Base-by-base conservation (phyloP, 2,329 filamentous ascomycete species). In the Exophiala sp. region DNA sequence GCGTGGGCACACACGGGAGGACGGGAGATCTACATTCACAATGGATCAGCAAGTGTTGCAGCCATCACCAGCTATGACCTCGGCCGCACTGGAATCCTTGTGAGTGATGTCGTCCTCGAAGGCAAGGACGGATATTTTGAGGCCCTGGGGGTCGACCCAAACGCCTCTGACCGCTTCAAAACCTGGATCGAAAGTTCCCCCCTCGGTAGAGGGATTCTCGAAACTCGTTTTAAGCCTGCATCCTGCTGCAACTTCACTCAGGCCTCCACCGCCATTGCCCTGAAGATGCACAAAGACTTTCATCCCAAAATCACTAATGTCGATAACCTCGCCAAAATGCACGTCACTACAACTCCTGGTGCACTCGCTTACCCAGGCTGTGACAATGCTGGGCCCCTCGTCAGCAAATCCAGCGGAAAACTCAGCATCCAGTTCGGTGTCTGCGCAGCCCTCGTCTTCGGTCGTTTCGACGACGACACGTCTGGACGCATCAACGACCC, bases 381-480 rank as follows among this genome's bases (percentile, higher is more conserved):
- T 16, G 39, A 54, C 20, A 50, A 50, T 11, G 36, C 46, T 16
- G 45, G 45, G 8, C 44, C 21, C 2, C 20, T 54, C n/a, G 29
- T 18, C 16, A 50, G 3, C 21, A n/a, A 6, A 18, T 46, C 46
- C 29, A 39, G 12, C 24, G 34, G 46, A 29, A 54, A 54, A 29
- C n/a, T 54, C 10, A 54, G 52, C 14, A 54, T 54, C 3, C 52
- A 54, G 16, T 54, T 21, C 18, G 52, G 52, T 10, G 34, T 54
- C 2, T 14, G 16, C 20, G 38, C 46, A 5, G 38, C 32, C 8
- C 40, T 54, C 8, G 35, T 35, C 5, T 53, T 42, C 14, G 45
- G 21, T 5, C 34, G 44, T 4, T n/a, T 53, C 14, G 50, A 53
- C 50, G 51, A 58, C 18, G 43, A 58, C 5, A 34, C 39, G 14